Evolutionary conservation across 106 monocot genomes (phyloP), one percentile per base, ranked within the genome.

Genomic region (Apostasia shenzhenica): DNA sequence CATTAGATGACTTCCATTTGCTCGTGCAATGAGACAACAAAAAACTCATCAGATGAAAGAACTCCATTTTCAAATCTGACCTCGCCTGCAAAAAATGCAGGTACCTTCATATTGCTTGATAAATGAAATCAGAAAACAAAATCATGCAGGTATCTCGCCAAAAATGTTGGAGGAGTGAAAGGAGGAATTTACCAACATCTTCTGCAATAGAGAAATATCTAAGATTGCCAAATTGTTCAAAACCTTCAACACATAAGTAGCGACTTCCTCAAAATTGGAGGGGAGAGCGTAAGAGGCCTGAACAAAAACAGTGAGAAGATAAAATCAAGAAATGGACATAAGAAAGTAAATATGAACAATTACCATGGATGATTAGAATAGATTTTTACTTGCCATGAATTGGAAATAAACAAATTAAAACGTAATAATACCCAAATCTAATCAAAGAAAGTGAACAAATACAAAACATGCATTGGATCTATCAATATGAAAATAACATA

Each of bases 11-110:
- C 84, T 84, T 89, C 95, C 95, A 95, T 71, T 86, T 95, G 76
- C 70, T 86, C 61, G 84, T 82, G 64, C 95, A 92, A 81, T 95
- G 89, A 41, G 92, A 86, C 26, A 95, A 79, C 69, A 95, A 86
- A 82, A 95, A 95, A 79, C 95, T 92, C 82, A 92, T 95, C 73
- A 95, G 59, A 73, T 95, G 95, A 61, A 95, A 95, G 70, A 95
- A 84, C 63, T 95, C 95, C 86, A 95, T 92, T 85, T 89, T 89
- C 54, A 95, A 78, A 81, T 95, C 95, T 68, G 95, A 76, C 65
- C 78, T 88, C 66, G 84, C 83, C 95, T 95, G 83, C 65, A 71
- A 81, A 3, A 49, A 63, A 67, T 58, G 3, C 5, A 65, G 14
- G 48, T 47, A 41, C 2, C 8, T 63, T 67, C 41, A 55, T 48